Evolutionary conservation across 768 basidiomycete genomes (phyloP).

Genomic region (Nevesoporus exiguus): DNA sequence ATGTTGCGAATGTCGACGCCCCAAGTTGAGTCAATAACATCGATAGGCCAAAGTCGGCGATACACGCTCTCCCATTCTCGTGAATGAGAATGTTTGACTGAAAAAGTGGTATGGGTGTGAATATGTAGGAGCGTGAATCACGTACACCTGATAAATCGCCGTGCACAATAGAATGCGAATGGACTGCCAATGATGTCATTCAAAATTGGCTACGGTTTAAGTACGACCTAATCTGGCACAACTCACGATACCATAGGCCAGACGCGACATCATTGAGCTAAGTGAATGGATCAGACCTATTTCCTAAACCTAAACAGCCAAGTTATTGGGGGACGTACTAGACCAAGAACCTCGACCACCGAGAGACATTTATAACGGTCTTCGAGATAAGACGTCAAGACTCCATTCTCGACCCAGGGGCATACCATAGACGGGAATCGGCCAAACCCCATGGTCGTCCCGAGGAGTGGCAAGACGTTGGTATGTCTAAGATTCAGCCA

Average conservation of each 20-base stretch:
- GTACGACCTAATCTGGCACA: neutral
- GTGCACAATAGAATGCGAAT: conserved; percentile 4
- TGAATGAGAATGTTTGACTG: conserved; percentile 7
- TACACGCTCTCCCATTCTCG: neutral
- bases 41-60: conserved; percentile 8
- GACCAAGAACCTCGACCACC: too few species aligned
- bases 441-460: too few species aligned
- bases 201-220: neutral
- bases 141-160: conserved; percentile 11
- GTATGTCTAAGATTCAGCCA: too few species aligned
- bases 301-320: too few species aligned
- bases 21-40: conserved; percentile 3
- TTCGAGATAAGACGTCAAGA: too few species aligned
- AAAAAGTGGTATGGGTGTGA: too few species aligned
- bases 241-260: conserved; percentile 8
- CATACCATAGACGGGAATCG: too few species aligned
- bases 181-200: neutral
- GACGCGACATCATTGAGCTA: neutral
- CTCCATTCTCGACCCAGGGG: too few species aligned
- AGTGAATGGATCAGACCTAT: too few species aligned
- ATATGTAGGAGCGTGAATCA: neutral
- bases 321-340: too few species aligned
- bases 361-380: too few species aligned
- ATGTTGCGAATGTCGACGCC: neutral
- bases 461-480: too few species aligned